Percentiles rank a stretch among this genome's conserved stretches.
phyloP scores from a whole-genome alignment of 139 green algal species.

The Marvania coccoides region DNA sequence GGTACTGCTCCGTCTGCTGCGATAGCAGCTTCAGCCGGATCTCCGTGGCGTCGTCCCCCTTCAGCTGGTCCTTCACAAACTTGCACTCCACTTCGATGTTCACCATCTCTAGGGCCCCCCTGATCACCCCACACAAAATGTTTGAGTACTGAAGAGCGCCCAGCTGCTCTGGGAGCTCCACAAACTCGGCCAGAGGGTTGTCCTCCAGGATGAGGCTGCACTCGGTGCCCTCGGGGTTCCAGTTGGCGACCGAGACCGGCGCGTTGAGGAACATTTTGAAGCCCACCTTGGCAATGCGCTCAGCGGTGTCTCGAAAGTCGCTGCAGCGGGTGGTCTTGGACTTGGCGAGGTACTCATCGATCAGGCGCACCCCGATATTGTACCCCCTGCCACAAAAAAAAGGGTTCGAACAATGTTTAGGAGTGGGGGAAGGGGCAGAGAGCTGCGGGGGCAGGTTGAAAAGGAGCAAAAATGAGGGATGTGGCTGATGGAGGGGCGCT shows the following conservation, averaged over 20 bases:
- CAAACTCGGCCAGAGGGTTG: slow-evolving; percentile 93
- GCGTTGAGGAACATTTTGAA: slow-evolving; percentile 92
- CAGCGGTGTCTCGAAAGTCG: slow-evolving; percentile 73
- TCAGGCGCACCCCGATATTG: slow-evolving; percentile 86
- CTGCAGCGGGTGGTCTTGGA: slow-evolving; percentile 59
- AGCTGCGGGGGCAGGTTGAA: not conserved
- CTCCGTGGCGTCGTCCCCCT: slow-evolving; percentile 78
- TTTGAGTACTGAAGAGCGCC: slow-evolving; percentile 79
- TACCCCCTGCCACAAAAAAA: slow-evolving; percentile 61
- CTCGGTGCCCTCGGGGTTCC: slow-evolving; percentile 73
- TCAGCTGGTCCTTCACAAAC: slow-evolving; percentile 75
- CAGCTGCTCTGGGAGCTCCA: slow-evolving; percentile 89
- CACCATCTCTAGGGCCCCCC: slow-evolving; percentile 85
- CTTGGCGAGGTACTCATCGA: slow-evolving; percentile 95
- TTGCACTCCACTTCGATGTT: slow-evolving; percentile 78
- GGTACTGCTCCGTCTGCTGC: slow-evolving; percentile 59
- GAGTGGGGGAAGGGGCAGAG: not conserved
- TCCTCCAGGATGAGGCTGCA: slow-evolving; percentile 86
- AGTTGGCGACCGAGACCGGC: slow-evolving; percentile 59
- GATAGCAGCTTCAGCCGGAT: slow-evolving; percentile 68
- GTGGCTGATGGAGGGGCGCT: too few species aligned
- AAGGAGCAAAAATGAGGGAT: not conserved
- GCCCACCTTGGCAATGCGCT: slow-evolving; percentile 67
- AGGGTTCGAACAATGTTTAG: too few species aligned
- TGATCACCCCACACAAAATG: slow-evolving; percentile 83